These are phyloP conservation scores for Colletotrichum scovillei DNA, from an alignment of 2,329 filamentous ascomycete species.

Conservation along the genomic window DNA sequence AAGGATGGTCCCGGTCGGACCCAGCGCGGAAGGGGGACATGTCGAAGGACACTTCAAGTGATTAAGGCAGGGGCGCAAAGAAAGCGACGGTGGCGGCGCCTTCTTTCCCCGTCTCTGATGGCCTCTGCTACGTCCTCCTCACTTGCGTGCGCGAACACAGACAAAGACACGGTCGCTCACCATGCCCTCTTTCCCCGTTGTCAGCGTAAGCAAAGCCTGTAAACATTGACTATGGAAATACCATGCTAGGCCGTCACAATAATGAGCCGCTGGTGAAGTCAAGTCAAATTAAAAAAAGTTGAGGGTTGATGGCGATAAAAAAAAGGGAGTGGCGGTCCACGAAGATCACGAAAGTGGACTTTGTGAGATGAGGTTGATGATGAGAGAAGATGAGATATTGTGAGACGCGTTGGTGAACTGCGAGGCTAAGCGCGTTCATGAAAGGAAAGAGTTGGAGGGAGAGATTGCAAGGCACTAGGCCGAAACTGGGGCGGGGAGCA, in stretches of 20 bases:
- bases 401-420: constrained; percentile 36
- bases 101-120: constrained; percentile 3
- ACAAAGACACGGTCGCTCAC: constrained; percentile 33
- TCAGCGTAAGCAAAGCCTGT: constrained; percentile 30
- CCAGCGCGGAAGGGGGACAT: constrained; percentile 26
- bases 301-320: constrained; percentile 7
- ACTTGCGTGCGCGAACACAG: constrained; percentile 34
- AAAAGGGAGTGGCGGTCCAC: neutral
- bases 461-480: constrained; percentile 33
- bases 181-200: constrained; percentile 32
- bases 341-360: neutral
- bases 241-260: constrained; percentile 26
- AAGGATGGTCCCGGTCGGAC: constrained; percentile 28
- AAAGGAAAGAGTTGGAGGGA: constrained; percentile 31
- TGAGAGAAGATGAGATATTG: constrained; percentile 34
- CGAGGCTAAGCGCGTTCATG: constrained; percentile 36
- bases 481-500: constrained; percentile 24
- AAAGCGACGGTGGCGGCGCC: neutral
- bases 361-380: constrained; percentile 32
- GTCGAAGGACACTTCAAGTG: constrained; percentile 7
- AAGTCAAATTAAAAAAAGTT: neutral
- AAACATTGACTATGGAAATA: constrained; percentile 33
- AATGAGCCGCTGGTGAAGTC: constrained; percentile 1
- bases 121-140: constrained; percentile 23
- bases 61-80: constrained; percentile 7